phyloP scores from a whole-genome alignment of 768 basidiomycete species.

The Leucosporidium scottii region DNA sequence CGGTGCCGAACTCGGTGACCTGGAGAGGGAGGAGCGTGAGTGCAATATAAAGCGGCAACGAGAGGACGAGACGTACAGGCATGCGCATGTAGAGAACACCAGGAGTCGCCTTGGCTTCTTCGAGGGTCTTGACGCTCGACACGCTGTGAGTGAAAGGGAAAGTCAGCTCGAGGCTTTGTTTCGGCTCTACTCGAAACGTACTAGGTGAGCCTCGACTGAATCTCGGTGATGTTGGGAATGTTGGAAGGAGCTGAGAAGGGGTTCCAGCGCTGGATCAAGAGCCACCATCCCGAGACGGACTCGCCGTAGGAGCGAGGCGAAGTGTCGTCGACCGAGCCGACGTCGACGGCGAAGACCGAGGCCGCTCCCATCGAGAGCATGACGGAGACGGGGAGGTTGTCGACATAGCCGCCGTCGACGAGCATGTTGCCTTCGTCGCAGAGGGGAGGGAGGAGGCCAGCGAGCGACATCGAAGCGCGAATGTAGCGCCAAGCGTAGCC shows the following conservation, averaged over 20 bases:
- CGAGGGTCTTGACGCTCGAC: slow-evolving; percentile 86
- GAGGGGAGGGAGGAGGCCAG: slow-evolving; percentile 86
- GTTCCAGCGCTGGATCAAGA: slow-evolving; percentile 86
- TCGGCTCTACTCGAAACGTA: slow-evolving; percentile 46
- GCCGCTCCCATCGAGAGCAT: slow-evolving; percentile 89
- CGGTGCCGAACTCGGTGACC: slow-evolving; percentile 83
- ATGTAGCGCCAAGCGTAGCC: slow-evolving; percentile 98
- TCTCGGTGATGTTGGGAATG: slow-evolving; percentile 84
- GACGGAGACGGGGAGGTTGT: slow-evolving; percentile 81
- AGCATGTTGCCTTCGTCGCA: slow-evolving; percentile 90
- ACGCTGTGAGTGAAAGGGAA: slow-evolving; percentile 53
- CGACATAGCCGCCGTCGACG: slow-evolving; percentile 55
- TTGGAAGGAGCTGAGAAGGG: slow-evolving; percentile 64
- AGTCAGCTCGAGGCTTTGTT: neutral
- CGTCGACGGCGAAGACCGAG: slow-evolving; percentile 85
- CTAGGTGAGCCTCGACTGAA: slow-evolving; percentile 92
- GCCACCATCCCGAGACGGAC: slow-evolving; percentile 91
- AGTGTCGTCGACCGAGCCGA: slow-evolving; percentile 90
- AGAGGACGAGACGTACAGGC: slow-evolving; percentile 51
- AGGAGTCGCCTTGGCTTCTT: slow-evolving; percentile 84
- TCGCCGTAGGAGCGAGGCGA: slow-evolving; percentile 92
- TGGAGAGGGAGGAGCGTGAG: no score
- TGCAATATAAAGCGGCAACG: neutral
- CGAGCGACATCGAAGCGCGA: slow-evolving; percentile 93
- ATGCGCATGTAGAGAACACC: slow-evolving; percentile 87